Evolutionary conservation across 2,329 filamentous ascomycete species (phyloP).

Genomic region (Penicillium crustosum): DNA sequence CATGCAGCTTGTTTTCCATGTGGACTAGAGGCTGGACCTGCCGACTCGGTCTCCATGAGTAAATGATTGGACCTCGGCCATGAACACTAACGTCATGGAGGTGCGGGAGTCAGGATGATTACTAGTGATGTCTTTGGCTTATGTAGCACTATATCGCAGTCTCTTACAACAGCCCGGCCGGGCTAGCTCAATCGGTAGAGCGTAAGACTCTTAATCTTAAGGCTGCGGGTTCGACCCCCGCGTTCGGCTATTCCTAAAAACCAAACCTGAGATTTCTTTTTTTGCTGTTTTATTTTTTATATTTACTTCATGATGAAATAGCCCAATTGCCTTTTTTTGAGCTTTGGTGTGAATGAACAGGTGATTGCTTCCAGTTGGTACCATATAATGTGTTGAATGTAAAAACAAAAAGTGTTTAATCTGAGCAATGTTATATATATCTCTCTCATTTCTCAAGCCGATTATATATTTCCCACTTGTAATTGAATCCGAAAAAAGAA

Average conservation of each 20-base stretch:
- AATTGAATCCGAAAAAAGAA: neutral
- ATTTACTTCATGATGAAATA: neutral
- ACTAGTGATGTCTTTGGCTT: fast-evolving
- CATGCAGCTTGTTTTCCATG: constrained; percentile 53
- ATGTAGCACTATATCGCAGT: neutral
- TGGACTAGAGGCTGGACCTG: constrained; percentile 4
- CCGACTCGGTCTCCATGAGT: constrained; percentile 18
- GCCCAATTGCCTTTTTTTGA: too few relatives aligned
- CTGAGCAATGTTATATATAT: too few relatives aligned
- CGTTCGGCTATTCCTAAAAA: constrained; percentile 39
- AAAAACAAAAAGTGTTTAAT: too few relatives aligned
- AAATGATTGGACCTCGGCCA: neutral
- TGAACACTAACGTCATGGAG: neutral
- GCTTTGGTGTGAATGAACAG: neutral
- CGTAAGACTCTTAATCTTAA: constrained; percentile 51
- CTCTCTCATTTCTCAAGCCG: too few relatives aligned
- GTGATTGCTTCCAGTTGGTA: neutral
- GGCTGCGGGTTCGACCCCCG: constrained; percentile 46
- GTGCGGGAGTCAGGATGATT: neutral
- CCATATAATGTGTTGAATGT: too few relatives aligned
- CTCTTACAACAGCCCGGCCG: constrained; percentile 31
- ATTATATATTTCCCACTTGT: neutral
- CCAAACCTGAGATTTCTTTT: constrained; percentile 20
- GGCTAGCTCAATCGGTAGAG: constrained; percentile 54
- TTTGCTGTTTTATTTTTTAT: constrained; percentile 8